These are phyloP conservation scores for Sporothrix dimorphospora DNA, from an alignment of 2,329 filamentous ascomycete genomes.

Conservation along the genomic window DNA sequence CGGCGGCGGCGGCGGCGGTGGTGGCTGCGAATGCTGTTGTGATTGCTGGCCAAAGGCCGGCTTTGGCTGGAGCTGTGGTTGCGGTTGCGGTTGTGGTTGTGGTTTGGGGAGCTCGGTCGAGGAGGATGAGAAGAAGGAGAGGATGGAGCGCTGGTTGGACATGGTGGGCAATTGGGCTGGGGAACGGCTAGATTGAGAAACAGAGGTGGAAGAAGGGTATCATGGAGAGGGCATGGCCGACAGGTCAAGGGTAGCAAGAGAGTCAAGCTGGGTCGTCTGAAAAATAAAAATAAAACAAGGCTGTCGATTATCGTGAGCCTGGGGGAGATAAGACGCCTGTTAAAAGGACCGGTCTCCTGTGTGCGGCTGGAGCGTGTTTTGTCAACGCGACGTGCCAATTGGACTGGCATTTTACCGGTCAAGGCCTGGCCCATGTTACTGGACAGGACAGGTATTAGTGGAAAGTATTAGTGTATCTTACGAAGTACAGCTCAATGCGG, in stretches of 20 bases:
- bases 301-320: background rate
- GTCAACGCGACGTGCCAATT: constrained; percentile 17
- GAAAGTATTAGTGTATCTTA: no score
- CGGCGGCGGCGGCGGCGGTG: constrained; percentile 9
- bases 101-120: constrained; percentile 38
- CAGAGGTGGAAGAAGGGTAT: background rate
- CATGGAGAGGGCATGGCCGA: background rate
- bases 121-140: constrained; percentile 62
- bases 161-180: constrained; percentile 14
- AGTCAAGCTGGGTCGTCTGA: background rate
- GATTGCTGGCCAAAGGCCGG: background rate
- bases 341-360: background rate
- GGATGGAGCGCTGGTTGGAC: constrained; percentile 55
- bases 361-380: background rate
- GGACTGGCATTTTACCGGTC: background rate
- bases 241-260: no score
- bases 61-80: constrained; percentile 17
- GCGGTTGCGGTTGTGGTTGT: background rate
- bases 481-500: constrained; percentile 2
- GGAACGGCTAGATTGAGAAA: background rate
- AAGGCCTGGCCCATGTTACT: background rate
- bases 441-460: background rate
- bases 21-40: background rate
- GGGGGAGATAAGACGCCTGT: background rate
- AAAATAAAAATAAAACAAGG: background rate